These are phyloP conservation scores for Xylariaceae sp. DNA, from an alignment of 2,329 filamentous ascomycete genomes.

Conservation along the genomic window DNA sequence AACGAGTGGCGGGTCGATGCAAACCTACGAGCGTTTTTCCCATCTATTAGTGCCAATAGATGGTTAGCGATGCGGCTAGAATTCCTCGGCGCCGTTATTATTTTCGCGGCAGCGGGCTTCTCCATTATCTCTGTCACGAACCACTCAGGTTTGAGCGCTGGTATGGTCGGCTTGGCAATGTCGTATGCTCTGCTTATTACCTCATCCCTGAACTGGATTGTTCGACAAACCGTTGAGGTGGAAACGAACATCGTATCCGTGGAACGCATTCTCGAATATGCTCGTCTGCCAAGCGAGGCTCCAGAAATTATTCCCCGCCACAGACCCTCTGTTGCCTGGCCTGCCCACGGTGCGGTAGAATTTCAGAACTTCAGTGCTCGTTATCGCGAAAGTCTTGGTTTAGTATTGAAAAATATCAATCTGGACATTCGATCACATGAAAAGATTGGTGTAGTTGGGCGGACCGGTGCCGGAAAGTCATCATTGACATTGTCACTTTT, in stretches of 20 bases:
- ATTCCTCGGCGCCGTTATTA: slow-evolving; percentile 92
- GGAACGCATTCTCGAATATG: slow-evolving; percentile 95
- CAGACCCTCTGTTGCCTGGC: slow-evolving; percentile 86
- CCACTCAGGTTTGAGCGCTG: slow-evolving; percentile 60
- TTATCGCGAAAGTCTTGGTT: slow-evolving; percentile 83
- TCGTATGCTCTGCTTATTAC: slow-evolving; percentile 97
- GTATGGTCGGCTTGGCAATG: slow-evolving; percentile 88
- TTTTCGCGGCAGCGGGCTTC: slow-evolving; percentile 79
- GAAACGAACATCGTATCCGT: slow-evolving; percentile 99
- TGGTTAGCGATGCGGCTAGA: slow-evolving; percentile 95
- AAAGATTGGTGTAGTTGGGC: slow-evolving; percentile 96
- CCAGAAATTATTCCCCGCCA: slow-evolving; percentile 88
- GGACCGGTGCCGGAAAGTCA: slow-evolving; percentile 94
- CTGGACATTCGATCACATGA: slow-evolving; percentile 92
- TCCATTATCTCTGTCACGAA: slow-evolving; percentile 74
- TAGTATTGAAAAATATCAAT: slow-evolving; percentile 89
- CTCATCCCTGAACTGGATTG: slow-evolving; percentile 97
- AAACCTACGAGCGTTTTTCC: slow-evolving; percentile 91
- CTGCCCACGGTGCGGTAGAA: slow-evolving; percentile 78
- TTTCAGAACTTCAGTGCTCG: slow-evolving; percentile 94
- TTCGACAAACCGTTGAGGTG: slow-evolving; percentile 97
- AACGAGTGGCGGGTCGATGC: slow-evolving; percentile 98
- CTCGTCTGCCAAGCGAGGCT: slow-evolving; percentile 84
- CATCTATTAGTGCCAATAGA: slow-evolving; percentile 87
- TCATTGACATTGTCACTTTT: slow-evolving; percentile 90